Evolutionary conservation across 1,284 basidiomycete genomes (phyloP), one percentile per base, ranked within the genome.

Genomic region (Melampsora americana): DNA sequence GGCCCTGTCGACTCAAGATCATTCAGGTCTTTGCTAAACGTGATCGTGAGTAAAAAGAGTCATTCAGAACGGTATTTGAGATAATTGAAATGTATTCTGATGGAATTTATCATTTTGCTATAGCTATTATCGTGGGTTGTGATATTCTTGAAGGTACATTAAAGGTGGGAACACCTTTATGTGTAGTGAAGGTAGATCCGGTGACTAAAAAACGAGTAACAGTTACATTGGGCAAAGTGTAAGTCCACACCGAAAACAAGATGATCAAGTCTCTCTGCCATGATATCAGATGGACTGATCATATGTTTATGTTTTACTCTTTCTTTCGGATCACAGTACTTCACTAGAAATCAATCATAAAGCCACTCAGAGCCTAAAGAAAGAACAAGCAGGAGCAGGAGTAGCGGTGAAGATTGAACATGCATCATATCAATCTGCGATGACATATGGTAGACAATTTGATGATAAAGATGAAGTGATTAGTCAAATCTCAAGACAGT

Each of bases 321-420:
- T n/a, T 64, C 30, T 9, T 64, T 35, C 35, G 20, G 14, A 23
- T 26, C 71, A 35, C 78, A 95, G 93, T 78, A 94, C 95, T 0
- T 95, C 92, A 1, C 85, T 97, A 80, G 95, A 97, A 83, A 95
- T 97, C 82, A 97, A 97, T 82, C 93, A 95, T 85, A 92, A 92
- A 81, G 69, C 83, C 18, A 81, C 83, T 44, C 82, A 94, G 86
- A 86, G 95, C 32, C 88, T 99, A 80, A 96, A 95, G 85, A 93
- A 92, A 84, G 87, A 89, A 20, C 93, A 98, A 83, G 90, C 92
- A 32, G 95, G 94, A 81, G 95, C 88, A 77, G 95, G 95, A 83
- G 95, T 98, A 23, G 96, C 96, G 0, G 92, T 99, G 82, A 98
- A 98, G 87, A 97, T 99, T 79, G 96, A 99, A 83, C 92, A 96